Evolutionary conservation across 495 filamentous ascomycete genomes (phyloP).

Genomic region (Cercophora sp.): DNA sequence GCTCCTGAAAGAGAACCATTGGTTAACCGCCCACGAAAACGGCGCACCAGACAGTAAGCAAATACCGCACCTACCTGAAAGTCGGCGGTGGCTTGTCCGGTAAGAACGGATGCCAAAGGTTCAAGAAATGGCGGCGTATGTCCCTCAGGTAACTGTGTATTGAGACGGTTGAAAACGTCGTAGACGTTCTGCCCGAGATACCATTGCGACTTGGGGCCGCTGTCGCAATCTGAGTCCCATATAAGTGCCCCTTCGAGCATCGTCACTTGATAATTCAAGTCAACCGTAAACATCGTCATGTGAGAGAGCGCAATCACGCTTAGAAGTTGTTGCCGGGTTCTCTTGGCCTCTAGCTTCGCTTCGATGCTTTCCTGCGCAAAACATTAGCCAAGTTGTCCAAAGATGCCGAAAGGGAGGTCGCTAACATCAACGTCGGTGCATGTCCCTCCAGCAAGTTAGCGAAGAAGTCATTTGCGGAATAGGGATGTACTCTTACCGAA

Average conservation of each 20-base stretch:
- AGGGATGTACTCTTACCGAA: slow-evolving; percentile 47
- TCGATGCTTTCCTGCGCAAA: slow-evolving; percentile 62
- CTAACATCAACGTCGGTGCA: slow-evolving; percentile 66
- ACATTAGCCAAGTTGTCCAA: too few species aligned
- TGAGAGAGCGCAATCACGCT: slow-evolving; percentile 65
- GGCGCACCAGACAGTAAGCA: too few species aligned
- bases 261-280: slow-evolving; percentile 51
- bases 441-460: slow-evolving; percentile 31
- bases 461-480: not conserved
- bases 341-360: slow-evolving; percentile 53
- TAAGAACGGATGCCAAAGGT: slow-evolving; percentile 55
- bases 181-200: slow-evolving; percentile 58
- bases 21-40: too few species aligned
- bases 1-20: too few species aligned
- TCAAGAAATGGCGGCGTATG: slow-evolving; percentile 44
- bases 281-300: slow-evolving; percentile 65
- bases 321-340: slow-evolving; percentile 58
- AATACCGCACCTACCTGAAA: too few species aligned
- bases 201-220: slow-evolving; percentile 17
- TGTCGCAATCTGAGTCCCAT: slow-evolving; percentile 40
- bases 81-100: slow-evolving; percentile 47
- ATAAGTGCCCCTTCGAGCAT: slow-evolving; percentile 60
- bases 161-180: slow-evolving; percentile 48
- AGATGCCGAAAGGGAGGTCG: too few species aligned
- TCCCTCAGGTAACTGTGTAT: slow-evolving; percentile 26